phyloP scores from a whole-genome alignment of 2,329 filamentous ascomycete species.

The Colletotrichum sp. region DNA sequence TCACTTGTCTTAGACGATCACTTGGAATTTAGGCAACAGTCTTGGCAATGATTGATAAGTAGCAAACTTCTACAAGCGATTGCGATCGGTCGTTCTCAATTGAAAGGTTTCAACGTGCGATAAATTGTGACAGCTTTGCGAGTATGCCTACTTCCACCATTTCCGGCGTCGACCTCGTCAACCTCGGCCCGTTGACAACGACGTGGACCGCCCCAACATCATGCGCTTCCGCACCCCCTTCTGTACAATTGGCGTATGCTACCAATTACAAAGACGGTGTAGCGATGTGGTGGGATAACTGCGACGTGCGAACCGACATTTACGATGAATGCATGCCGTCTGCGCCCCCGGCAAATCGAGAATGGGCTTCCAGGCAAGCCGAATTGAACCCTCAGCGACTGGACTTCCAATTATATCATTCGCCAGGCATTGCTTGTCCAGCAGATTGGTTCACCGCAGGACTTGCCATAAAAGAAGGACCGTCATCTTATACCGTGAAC shows the following conservation, averaged over 20 bases:
- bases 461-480: neutral
- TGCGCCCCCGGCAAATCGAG: neutral
- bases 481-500: neutral
- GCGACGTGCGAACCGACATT: neutral
- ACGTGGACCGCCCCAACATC: neutral
- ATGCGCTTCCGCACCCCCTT: neutral
- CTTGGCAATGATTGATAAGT: too few species aligned
- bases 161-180: neutral
- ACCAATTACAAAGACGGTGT: neutral
- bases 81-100: rapidly evolving
- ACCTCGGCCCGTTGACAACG: neutral
- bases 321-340: neutral
- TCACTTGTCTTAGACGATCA: too few species aligned
- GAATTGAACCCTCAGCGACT: neutral
- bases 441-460: neutral
- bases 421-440: neutral
- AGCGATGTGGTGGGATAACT: neutral
- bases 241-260: neutral
- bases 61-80: rapidly evolving
- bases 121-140: neutral
- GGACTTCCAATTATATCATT: neutral
- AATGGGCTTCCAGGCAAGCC: neutral
- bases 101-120: too few species aligned
- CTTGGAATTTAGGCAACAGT: too few species aligned
- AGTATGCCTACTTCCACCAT: neutral